Base-by-base conservation (phyloP, 2,329 filamentous ascomycete species). In the Aspergillus sp. region DNA sequence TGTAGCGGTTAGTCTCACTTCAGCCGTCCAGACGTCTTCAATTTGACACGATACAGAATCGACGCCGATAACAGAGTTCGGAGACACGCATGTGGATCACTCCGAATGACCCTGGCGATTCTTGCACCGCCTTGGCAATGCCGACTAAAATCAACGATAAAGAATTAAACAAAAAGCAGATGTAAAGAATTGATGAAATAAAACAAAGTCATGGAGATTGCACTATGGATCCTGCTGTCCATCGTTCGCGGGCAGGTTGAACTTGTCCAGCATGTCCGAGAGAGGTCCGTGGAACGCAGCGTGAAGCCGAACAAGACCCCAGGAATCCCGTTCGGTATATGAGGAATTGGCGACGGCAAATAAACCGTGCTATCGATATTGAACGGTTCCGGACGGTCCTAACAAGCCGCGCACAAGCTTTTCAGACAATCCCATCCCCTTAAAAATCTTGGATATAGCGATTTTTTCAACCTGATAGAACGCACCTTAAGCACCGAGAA, bases 141-240 rank as follows among this genome's bases (percentile, higher is more conserved):
- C 48, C 50, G 47, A 30, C 25, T 48, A 47, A 39, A 46, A 41
- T n/a, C 17, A 41, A 39, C 17, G 15, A 27, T 27, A 32, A 44
- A 41, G 44, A 46, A 43, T 20, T 13, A 44, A 44, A 30, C 46
- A 51, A 37, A 27, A 49, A 41, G 46, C 49, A 49, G 48, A 46
- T 17, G 49, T 43, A 41, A 45, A 33, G 25, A 51, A 41, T 39
- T 47, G n/a, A 37, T 20, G 32, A 44, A 49, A 44, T 35, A 48
- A 45, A 39, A 20, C 17, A 39, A 25, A 50, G 46, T 41, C 41
- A 50, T 46, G 39, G 46, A 58, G 49, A 38, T 42, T 48, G 17
- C 41, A 42, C 43, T 48, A 52, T 48, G 48, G 49, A 48, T 33
- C 35, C 49, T 53, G 46, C 43, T 44, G 45, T 54, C 48, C 45